Evolutionary conservation across 768 basidiomycete genomes (phyloP).

Genomic region (Mycena rosella): DNA sequence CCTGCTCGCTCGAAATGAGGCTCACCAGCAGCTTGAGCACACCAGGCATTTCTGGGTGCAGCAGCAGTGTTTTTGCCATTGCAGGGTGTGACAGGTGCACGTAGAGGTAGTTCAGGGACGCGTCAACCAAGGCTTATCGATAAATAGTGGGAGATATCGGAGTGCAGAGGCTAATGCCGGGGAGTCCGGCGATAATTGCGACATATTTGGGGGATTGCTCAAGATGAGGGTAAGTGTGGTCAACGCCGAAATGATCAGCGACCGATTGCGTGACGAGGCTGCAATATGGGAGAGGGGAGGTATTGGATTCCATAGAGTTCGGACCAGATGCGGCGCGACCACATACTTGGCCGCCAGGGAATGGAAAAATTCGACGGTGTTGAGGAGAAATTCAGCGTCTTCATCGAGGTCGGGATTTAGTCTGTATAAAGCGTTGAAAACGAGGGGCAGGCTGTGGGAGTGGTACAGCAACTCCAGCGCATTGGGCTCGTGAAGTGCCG

Average conservation of each 20-base stretch:
- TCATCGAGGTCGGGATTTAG: conserved; percentile 73
- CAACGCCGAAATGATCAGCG: conserved; percentile 78
- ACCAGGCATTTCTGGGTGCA: conserved; percentile 76
- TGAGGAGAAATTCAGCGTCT: conserved; percentile 78
- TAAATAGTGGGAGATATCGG: conserved; percentile 78
- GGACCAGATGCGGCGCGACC: conserved; percentile 48
- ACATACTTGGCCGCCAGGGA: conserved; percentile 64
- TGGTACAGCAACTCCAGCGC: conserved; percentile 69
- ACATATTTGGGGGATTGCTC: conserved; percentile 68
- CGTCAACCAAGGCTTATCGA: conserved; percentile 78
- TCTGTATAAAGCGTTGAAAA: conserved; percentile 73
- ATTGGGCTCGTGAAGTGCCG: conserved; percentile 78
- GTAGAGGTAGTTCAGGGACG: conserved; percentile 81
- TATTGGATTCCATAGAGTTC: conserved; percentile 62
- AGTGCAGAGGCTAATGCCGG: conserved; percentile 73
- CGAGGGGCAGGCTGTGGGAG: conserved; percentile 72
- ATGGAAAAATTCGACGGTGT: conserved; percentile 79
- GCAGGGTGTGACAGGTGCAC: conserved; percentile 79
- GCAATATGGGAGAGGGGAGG: conserved; percentile 68
- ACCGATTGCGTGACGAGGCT: conserved; percentile 74
- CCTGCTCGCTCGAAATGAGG: conserved; percentile 77
- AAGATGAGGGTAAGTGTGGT: conserved; percentile 72
- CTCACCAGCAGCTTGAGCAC: conserved; percentile 77
- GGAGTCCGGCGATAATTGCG: conserved; percentile 66
- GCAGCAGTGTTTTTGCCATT: conserved; percentile 83